Conservation (phyloP, 441 rosid species). For the Bocquillonia castaneifolia region DNA sequence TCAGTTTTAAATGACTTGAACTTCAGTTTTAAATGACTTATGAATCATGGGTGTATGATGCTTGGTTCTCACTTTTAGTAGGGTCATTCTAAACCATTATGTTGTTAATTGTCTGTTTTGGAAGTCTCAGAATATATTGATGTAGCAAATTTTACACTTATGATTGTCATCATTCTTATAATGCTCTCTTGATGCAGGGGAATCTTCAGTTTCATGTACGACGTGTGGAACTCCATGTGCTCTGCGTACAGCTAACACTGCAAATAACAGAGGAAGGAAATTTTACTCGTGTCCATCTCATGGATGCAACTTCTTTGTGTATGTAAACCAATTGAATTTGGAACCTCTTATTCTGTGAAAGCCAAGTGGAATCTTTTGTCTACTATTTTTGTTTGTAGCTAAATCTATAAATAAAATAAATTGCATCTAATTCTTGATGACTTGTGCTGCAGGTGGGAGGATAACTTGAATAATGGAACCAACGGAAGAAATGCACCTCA, state of each 20-base stretch:
- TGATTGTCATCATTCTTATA: slow-evolving; percentile 11
- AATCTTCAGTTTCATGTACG: slow-evolving; percentile 54
- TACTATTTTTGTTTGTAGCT: not conserved
- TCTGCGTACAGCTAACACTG: slow-evolving; percentile 80
- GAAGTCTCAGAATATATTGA: no score
- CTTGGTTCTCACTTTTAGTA: no score
- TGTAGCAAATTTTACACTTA: not conserved
- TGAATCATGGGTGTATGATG: no score
- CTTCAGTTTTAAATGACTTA: no score
- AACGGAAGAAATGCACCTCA: slow-evolving; percentile 38
- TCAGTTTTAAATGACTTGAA: no score
- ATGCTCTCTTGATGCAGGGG: slow-evolving; percentile 48
- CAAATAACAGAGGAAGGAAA: slow-evolving; percentile 81
- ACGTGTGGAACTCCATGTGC: slow-evolving; percentile 63
- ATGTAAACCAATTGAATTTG: slow-evolving; percentile 25
- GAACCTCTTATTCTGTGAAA: not conserved
- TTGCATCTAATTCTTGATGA: not conserved
- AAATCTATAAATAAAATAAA: not conserved
- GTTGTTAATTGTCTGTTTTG: no score
- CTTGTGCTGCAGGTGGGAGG: slow-evolving; percentile 75
- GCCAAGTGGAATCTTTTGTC: not conserved
- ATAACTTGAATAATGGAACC: slow-evolving; percentile 43
- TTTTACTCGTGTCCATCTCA: slow-evolving; percentile 79
- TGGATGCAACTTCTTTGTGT: slow-evolving; percentile 87
- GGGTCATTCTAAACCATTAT: no score